Conservation (phyloP, 345 rosid genomes). For the Triadica sebifera region DNA sequence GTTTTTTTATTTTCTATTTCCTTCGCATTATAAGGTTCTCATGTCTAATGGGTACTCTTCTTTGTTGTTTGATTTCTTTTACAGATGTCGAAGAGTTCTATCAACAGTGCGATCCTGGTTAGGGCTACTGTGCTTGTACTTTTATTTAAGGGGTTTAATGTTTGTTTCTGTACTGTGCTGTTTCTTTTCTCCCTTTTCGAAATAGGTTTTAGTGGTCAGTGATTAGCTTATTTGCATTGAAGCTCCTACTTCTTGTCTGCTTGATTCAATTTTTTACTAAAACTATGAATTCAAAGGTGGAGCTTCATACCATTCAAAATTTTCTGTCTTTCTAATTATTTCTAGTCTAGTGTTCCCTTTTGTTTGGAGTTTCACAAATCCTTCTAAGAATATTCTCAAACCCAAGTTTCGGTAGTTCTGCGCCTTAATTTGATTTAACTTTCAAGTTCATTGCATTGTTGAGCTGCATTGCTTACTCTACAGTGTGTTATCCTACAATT, state of each 20-base stretch:
- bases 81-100: conserved; percentile 70
- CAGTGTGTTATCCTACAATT: background rate
- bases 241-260: background rate
- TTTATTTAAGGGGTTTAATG: background rate
- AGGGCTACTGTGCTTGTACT: conserved; percentile 26
- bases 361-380: background rate
- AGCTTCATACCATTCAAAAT: background rate
- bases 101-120: conserved; percentile 84
- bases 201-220: too few species aligned
- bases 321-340: background rate
- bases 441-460: background rate
- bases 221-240: background rate
- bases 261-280: background rate
- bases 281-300: background rate
- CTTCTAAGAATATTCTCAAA: background rate
- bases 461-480: background rate
- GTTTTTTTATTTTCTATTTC: background rate
- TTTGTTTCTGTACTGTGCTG: background rate
- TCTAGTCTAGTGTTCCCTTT: background rate
- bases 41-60: background rate
- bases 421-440: background rate
- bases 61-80: background rate
- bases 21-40: background rate
- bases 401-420: background rate
- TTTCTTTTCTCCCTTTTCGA: too few species aligned